A percentile compares a stretch with the other conserved stretches of the same genome.
Evolutionary conservation across 2,329 filamentous ascomycete genomes (phyloP).

Genomic region (Arthrobotrys iridis): DNA sequence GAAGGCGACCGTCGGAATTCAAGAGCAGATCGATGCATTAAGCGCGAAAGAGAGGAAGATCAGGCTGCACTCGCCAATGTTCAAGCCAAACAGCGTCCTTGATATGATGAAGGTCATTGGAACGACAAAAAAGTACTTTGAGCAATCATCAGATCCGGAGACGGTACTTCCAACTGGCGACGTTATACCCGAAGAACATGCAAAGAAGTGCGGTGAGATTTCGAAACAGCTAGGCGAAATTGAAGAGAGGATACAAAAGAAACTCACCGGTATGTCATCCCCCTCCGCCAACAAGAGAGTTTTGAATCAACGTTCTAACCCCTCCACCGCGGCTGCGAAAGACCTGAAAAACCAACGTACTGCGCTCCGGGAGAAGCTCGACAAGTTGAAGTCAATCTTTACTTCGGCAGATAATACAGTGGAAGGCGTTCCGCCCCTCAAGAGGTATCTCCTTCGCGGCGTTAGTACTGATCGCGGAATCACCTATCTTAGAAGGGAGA

Average conservation of each 20-base stretch:
- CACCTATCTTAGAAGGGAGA: constrained; percentile 54
- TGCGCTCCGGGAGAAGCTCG: constrained; percentile 54
- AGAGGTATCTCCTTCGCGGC: constrained; percentile 56
- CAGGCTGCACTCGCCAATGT: constrained; percentile 54
- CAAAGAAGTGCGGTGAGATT: constrained; percentile 47
- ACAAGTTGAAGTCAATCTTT: constrained; percentile 55
- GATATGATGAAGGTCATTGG: constrained; percentile 49
- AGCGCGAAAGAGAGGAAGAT: constrained; percentile 56
- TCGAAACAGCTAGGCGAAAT: constrained; percentile 54
- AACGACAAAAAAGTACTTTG: constrained; percentile 36
- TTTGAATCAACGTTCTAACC: not conserved
- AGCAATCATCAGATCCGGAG: constrained; percentile 43
- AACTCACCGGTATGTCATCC: constrained; percentile 54
- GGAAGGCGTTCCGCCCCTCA: constrained; percentile 47
- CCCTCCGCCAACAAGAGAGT: not conserved
- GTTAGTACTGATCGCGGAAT: constrained; percentile 54
- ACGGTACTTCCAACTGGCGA: constrained; percentile 21
- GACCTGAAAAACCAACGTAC: constrained; percentile 55
- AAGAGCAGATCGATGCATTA: constrained; percentile 54
- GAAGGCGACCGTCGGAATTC: constrained; percentile 54
- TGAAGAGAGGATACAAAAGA: constrained; percentile 56
- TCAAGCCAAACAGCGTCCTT: constrained; percentile 12
- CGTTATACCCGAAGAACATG: constrained; percentile 37
- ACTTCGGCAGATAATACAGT: constrained; percentile 55
- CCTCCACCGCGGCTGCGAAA: constrained; percentile 11